Base-by-base conservation (phyloP, 2,329 filamentous ascomycete genomes). In the Fusarium acutatum region DNA sequence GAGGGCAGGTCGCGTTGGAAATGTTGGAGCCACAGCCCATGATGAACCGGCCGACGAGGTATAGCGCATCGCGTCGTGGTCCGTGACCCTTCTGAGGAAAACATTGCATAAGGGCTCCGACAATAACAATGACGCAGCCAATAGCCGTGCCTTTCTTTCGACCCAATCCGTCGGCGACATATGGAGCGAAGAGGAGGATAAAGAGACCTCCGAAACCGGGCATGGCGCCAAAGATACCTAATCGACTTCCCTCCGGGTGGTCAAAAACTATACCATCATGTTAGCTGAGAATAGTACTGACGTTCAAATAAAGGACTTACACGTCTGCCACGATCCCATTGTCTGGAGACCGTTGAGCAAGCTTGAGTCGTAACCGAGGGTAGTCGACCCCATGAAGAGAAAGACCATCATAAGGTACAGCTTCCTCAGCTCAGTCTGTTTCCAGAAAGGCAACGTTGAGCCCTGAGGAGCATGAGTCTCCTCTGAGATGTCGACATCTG, bases 181-280 rank as follows among this genome's bases (percentile, higher is more conserved):
- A 77, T 0, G 75, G 75, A 9, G 74, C 75, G 26, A 77, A 76
- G 10, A 77, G 66, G 22, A 77, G 74, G 3, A 76, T 74, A 35
- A 77, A 77, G 3, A 77, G 66, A 28, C 74, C 75, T 12, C 75
- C 75, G 43, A 77, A 75, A 24, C 68, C 68, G 32, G 74, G 74
- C 60, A 77, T 77, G 32, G 75, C 75, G 18, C 72, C 75, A 60
- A 77, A 77, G 24, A 77, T 72, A 18, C 75, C 75, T 35, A 77
- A 64, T 20, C 75, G 75, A 32, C 75, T 77, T 38, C 75, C 75
- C 24, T 58, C 56, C 7, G 75, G 75, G 17, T 72, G 47, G 7
- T 75, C 72, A 17, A 77, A 77, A 30, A 76, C 75, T 77, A 6
- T 13, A 2, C 3, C 3, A 30, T 22, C 6, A 18, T 14, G 52